These are phyloP conservation scores for Blakeslea trispora DNA, from an alignment of 371 early-diverging fungal genomes.

Conservation along the genomic window DNA sequence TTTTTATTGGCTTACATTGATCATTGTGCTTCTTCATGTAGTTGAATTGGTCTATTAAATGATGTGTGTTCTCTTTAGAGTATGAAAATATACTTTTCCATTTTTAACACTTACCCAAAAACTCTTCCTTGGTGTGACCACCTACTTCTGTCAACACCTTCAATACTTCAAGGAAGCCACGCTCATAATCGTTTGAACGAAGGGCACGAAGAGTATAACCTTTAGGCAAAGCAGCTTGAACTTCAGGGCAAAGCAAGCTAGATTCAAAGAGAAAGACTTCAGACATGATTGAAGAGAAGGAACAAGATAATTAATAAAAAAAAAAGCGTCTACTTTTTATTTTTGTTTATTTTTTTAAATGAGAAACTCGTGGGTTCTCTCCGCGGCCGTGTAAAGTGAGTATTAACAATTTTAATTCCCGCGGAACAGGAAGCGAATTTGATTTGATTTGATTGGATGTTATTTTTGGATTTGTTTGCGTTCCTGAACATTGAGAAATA, in stretches of 20 bases:
- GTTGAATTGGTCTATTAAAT: constrained; percentile 66
- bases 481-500: no score
- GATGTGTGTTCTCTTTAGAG: neutral
- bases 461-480: neutral
- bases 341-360: no score
- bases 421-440: neutral
- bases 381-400: neutral
- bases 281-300: constrained; percentile 9
- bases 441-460: neutral
- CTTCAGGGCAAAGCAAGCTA: constrained; percentile 73
- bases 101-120: constrained; percentile 32
- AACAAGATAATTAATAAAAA: neutral
- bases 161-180: constrained; percentile 72
- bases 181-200: constrained; percentile 79
- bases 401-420: neutral
- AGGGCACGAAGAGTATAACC: constrained; percentile 87
- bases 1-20: constrained; percentile 58
- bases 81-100: neutral
- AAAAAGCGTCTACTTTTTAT: neutral
- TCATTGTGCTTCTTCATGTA: constrained; percentile 74
- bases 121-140: constrained; percentile 69
- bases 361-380: neutral
- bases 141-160: constrained; percentile 80
- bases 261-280: constrained; percentile 56
- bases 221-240: constrained; percentile 71